Conservation (phyloP, 2,329 filamentous ascomycete genomes). For the Coniochaeta pulveracea region DNA sequence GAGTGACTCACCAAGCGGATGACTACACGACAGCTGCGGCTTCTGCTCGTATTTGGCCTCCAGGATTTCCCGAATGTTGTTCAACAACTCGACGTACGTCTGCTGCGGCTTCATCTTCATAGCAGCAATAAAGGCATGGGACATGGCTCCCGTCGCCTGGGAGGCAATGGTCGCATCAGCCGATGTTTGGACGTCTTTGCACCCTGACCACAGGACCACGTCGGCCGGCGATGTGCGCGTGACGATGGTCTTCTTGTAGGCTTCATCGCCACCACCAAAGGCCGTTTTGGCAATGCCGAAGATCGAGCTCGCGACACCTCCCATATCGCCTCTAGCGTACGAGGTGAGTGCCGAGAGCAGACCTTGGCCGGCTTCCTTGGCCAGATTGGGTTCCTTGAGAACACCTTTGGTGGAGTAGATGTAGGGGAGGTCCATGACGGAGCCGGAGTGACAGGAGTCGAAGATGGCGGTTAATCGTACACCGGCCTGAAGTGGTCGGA, state of each 20-base stretch:
- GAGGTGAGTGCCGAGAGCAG: conserved; percentile 62
- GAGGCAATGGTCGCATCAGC: conserved; percentile 82
- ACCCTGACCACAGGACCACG: conserved; percentile 96
- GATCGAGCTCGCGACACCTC: conserved; percentile 69
- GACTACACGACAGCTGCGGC: conserved; percentile 90
- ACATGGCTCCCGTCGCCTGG: conserved; percentile 95
- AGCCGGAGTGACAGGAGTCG: conserved; percentile 72
- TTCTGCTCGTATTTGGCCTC: conserved; percentile 84
- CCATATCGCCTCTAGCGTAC: conserved; percentile 75
- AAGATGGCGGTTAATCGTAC: conserved; percentile 78
- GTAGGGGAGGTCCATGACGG: conserved; percentile 66
- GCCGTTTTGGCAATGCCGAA: conserved; percentile 83
- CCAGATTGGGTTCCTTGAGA: conserved; percentile 71
- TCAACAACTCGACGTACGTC: conserved; percentile 90
- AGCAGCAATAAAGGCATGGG: conserved; percentile 87
- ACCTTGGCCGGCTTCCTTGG: conserved; percentile 67
- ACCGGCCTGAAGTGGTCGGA: conserved; percentile 65
- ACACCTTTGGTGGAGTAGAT: conserved; percentile 72
- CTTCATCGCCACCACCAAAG: conserved; percentile 60
- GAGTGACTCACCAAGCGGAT: conserved; percentile 69
- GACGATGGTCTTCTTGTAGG: conserved; percentile 67
- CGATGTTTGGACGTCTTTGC: conserved; percentile 91
- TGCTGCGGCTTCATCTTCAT: conserved; percentile 90
- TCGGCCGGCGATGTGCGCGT: conserved; percentile 93
- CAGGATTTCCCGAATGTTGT: conserved; percentile 87